phyloP scores from a whole-genome alignment of 352 stramenopile species.

The Ochromonadaceae sp. region DNA sequence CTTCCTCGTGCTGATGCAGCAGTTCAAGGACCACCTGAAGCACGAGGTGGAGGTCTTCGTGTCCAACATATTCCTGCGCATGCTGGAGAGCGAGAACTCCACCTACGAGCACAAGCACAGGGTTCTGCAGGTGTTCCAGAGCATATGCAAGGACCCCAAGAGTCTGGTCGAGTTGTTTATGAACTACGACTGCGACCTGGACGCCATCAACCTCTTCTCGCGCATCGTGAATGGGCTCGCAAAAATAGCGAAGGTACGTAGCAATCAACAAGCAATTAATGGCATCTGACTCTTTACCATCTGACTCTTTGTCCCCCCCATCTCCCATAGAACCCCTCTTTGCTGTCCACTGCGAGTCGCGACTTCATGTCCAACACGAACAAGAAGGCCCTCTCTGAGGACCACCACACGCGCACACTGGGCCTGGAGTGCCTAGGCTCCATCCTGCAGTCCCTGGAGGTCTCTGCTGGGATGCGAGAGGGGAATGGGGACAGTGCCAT shows the following conservation, averaged over 20 bases:
- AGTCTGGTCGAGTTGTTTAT: constrained; percentile 95
- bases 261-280: constrained; percentile 4
- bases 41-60: constrained; percentile 97
- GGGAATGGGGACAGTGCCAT: constrained; percentile 22
- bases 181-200: constrained; percentile 98
- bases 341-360: neutral
- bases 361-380: neutral
- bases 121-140: constrained; percentile 84
- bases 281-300: neutral
- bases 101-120: constrained; percentile 93
- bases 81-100: constrained; percentile 91
- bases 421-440: constrained; percentile 76
- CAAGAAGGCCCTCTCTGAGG: neutral
- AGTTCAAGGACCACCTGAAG: constrained; percentile 68
- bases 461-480: constrained; percentile 39
- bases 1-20: constrained; percentile 84
- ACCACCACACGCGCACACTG: constrained; percentile 18
- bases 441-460: constrained; percentile 74
- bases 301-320: neutral
- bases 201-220: constrained; percentile 90
- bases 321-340: neutral
- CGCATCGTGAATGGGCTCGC: constrained; percentile 89
- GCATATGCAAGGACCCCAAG: constrained; percentile 79
- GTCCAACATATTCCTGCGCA: constrained; percentile 90
- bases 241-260: constrained; percentile 72